Base-by-base conservation (phyloP, 805 yeast genomes). In the Kodamaea neixiangensis region DNA sequence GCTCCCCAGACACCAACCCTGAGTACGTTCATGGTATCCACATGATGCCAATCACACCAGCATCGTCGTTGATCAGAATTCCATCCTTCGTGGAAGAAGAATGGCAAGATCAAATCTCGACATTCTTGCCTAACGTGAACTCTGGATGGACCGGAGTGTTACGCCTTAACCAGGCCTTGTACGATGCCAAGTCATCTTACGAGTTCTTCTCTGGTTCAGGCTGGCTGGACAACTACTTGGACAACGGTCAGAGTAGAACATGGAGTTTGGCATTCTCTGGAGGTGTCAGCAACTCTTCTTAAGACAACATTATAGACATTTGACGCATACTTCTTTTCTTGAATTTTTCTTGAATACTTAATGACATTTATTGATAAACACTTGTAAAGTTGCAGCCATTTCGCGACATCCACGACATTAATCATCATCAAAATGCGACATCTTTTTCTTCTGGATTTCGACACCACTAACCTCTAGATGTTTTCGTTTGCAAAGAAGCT, bases 101-200 rank as follows among this genome's bases (percentile, higher is more conserved):
- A 48, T 63, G 67, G 67, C 21, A 47, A n/a, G 56, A 57, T 20
- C 56, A 55, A 22, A 53, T 64, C 21, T 33, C 59, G 9, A 42
- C 64, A 0, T 62, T 81, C 20, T 72, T 78, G 15, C 73, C 61
- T 21, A 55, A 59, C 2, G 68, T 83, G 6, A 71, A 77, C n/a
- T 79, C 74, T 54, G 81, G 82, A 9, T 87, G 93, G 94, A 75
- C 76, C 37, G 90, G 93, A 19, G 77, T 77, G 20, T 57, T 76
- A 51, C 65, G 67, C 64, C 59, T 76, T 44, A 76, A 79, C 57
- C 68, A 69, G 41, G 83, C 82, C 0, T 57, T 78, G 43, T 64
- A 59, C 50, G 79, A 79, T 54, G 76, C 82, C 0, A 47, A 50
- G 19, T 46, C 61, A 1, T 65, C 82, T 0, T 78, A 76, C 62